phyloP scores from a whole-genome alignment of 352 stramenopile species.

The Phytophthora sp. region DNA sequence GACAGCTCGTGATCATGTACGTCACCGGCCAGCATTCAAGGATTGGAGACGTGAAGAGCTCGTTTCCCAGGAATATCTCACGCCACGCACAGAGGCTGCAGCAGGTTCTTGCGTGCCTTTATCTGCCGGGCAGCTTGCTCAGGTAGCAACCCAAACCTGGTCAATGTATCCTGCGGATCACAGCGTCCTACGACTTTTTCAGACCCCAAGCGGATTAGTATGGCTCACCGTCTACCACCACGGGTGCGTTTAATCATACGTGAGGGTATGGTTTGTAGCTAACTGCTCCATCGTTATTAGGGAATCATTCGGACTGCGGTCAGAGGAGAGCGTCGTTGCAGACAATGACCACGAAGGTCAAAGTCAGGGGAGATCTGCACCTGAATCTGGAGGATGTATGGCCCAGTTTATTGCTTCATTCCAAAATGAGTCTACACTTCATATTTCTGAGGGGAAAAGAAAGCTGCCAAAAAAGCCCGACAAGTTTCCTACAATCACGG shows the following conservation, averaged over 20 bases:
- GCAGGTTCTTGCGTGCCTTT: conserved; percentile 53
- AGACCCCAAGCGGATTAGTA: conserved; percentile 40
- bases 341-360: background rate
- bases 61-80: conserved; percentile 59
- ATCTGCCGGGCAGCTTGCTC: conserved; percentile 50
- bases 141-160: conserved; percentile 51
- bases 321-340: background rate
- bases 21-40: conserved; percentile 69
- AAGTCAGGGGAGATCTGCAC: background rate
- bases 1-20: conserved; percentile 64
- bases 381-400: background rate
- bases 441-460: conserved; percentile 41
- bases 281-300: conserved; percentile 23
- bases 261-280: background rate
- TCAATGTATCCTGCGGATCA: conserved; percentile 75
- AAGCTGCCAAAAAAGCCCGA: conserved; percentile 53
- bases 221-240: conserved; percentile 78
- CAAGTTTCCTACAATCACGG: conserved; percentile 46
- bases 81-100: conserved; percentile 56
- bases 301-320: conserved; percentile 67
- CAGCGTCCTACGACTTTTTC: conserved; percentile 58
- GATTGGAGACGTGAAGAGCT: conserved; percentile 62
- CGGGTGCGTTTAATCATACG: conserved; percentile 35
- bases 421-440: conserved; percentile 52
- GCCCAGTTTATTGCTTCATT: conserved; percentile 67